A percentile compares a stretch with the other conserved stretches of the same genome.
These are phyloP conservation scores for Penicillium psychrofluorescens DNA, from an alignment of 495 filamentous ascomycete genomes.

Conservation along the genomic window DNA sequence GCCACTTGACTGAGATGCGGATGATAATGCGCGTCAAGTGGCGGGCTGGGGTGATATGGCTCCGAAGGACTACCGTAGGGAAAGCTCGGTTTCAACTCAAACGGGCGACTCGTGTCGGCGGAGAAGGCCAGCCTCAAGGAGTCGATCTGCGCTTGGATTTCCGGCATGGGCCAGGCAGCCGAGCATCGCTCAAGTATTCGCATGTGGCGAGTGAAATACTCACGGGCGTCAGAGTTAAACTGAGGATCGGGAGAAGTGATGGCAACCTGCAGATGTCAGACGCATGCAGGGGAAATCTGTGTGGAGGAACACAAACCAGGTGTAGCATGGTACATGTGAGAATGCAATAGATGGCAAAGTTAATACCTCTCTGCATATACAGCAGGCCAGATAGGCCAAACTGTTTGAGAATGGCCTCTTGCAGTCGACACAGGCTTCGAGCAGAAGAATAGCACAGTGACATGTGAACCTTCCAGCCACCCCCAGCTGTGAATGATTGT, in stretches of 20 bases:
- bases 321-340: constrained; percentile 94
- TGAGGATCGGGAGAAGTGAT: constrained; percentile 91
- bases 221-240: constrained; percentile 74
- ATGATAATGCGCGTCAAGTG: constrained; percentile 40
- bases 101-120: constrained; percentile 74
- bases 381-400: constrained; percentile 77
- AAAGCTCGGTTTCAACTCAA: constrained; percentile 81
- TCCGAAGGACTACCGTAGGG: constrained; percentile 77
- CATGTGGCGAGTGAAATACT: constrained; percentile 95
- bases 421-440: constrained; percentile 81
- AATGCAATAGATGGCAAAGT: constrained; percentile 88
- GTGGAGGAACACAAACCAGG: constrained; percentile 46
- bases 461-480: constrained; percentile 85
- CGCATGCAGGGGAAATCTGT: too few species aligned
- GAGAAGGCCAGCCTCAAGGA: constrained; percentile 89
- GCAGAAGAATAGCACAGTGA: constrained; percentile 78
- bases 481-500: constrained; percentile 63
- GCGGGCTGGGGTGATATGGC: constrained; percentile 56
- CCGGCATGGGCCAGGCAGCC: constrained; percentile 80
- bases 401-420: constrained; percentile 72
- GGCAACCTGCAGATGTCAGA: constrained; percentile 58
- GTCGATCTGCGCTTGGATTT: constrained; percentile 87
- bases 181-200: constrained; percentile 84
- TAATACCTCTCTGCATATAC: constrained; percentile 92
- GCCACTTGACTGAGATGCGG: constrained; percentile 27